Percentiles rank a stretch among this genome's conserved stretches.
Evolutionary conservation across 2,329 filamentous ascomycete species (phyloP).

Genomic region (Lachnellula subtilissima): DNA sequence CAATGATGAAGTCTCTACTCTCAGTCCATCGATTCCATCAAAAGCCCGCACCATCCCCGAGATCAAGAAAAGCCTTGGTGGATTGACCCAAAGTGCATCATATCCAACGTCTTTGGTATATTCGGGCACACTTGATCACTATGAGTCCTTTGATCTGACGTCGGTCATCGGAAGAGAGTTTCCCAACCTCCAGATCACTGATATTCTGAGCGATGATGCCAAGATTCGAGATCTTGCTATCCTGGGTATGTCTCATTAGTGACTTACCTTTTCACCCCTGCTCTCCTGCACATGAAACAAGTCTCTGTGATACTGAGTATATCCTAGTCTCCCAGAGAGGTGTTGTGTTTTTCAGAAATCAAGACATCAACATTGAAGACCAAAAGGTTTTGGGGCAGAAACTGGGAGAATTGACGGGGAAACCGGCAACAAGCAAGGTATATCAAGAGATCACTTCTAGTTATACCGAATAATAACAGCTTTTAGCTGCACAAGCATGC

Average conservation of each 20-base stretch:
- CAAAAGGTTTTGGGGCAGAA: conserved; percentile 43
- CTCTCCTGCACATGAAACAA: neutral
- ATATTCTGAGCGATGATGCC: conserved; percentile 30
- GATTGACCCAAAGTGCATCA: neutral
- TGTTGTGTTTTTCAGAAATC: conserved; percentile 46
- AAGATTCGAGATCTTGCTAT: conserved; percentile 33
- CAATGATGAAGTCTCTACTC: neutral
- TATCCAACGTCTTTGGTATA: conserved; percentile 23
- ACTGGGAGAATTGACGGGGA: conserved; percentile 40
- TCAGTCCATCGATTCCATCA: neutral
- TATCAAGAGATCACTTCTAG: conserved; percentile 19
- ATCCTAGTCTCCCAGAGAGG: conserved; percentile 41
- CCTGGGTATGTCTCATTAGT: conserved; percentile 2
- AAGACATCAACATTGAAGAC: conserved; percentile 41
- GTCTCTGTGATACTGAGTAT: neutral
- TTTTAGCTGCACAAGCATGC: conserved; percentile 48
- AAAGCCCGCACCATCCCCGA: neutral
- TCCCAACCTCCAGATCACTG: conserved; percentile 34
- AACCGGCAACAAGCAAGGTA: conserved; percentile 14
- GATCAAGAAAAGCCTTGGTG: neutral
- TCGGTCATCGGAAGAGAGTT: conserved; percentile 39
- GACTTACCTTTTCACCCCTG: no score
- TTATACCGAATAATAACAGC: conserved; percentile 28
- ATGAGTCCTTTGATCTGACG: conserved; percentile 34
- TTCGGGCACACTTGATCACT: conserved; percentile 21